phyloP scores from a whole-genome alignment of 1,284 basidiomycete species.

The Meripilus lineatus region DNA sequence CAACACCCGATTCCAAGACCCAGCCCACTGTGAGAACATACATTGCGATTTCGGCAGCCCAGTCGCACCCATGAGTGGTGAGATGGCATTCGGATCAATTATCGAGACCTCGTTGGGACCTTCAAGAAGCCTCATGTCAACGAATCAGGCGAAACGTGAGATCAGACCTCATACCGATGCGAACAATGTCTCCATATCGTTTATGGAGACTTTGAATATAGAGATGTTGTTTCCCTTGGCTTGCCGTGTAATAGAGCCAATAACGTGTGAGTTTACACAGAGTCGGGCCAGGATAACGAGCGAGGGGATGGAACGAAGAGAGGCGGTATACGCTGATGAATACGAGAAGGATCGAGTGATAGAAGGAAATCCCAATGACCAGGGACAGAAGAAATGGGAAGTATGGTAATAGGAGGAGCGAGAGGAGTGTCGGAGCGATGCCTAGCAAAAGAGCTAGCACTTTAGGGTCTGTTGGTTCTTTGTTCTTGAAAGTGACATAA shows the following conservation, averaged over 20 bases:
- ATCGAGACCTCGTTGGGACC: slow-evolving; percentile 26
- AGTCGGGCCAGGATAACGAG: slow-evolving; percentile 25
- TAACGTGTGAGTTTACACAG: slow-evolving; percentile 20
- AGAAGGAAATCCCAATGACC: no score
- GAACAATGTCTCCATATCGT: slow-evolving; percentile 26
- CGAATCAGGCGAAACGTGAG: neutral
- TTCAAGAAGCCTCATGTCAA: slow-evolving; percentile 4
- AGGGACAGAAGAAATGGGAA: no score
- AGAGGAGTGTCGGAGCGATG: no score
- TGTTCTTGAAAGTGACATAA: no score
- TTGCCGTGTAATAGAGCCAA: slow-evolving; percentile 17
- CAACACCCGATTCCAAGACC: slow-evolving; percentile 7
- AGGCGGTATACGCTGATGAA: slow-evolving; percentile 25
- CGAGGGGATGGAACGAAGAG: slow-evolving; percentile 27
- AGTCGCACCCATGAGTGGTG: slow-evolving; percentile 15
- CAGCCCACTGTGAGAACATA: slow-evolving; percentile 13
- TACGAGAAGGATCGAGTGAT: slow-evolving; percentile 10
- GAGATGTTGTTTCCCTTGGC: slow-evolving; percentile 20
- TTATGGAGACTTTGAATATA: slow-evolving; percentile 22
- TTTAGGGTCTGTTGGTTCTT: no score
- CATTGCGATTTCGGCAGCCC: slow-evolving; percentile 10
- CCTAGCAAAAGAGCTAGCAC: no score
- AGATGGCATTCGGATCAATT: slow-evolving; percentile 15
- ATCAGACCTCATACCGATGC: slow-evolving; percentile 19
- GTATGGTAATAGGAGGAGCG: no score